Base-by-base conservation (phyloP, 1,284 basidiomycete genomes). In the Ustilago loliicola region DNA sequence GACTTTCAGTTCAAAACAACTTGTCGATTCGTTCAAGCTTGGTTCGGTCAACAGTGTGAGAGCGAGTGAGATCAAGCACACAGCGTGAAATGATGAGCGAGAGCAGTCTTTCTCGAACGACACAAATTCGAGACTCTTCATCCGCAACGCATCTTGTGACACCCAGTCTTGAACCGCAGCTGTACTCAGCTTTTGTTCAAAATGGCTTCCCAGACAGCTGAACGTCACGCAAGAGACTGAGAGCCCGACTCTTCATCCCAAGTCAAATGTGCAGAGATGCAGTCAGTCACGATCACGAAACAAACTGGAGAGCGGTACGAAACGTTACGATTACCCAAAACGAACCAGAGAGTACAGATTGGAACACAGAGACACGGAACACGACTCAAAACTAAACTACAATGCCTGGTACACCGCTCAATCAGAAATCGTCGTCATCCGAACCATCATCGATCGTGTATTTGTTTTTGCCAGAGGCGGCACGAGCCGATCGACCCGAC, bases 381-480 rank as follows among this genome's bases (percentile, higher is more conserved):
- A 40, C 38, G 15, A 40, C 45, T 4, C 11, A 42, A 32, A 19
- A 32, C 21, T 51, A 52, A 25, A 57, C 29, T 38, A 59, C 45
- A 59, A 0, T 30, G 29, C 4, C 30, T 45, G 30, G 5, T 5
- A 29, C n/a, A 13, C 27, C n/a, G 36, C 53, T 6, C 7, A 36
- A 25, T 52, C 32, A 34, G 27, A 51, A 60, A 27, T 72, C 65
- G 0, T 74, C 71, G 9, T 73, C 71, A 5, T 73, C 72, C 34
- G 75, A 77, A 21, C 59, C 65, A 38, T 60, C 63, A 34, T 67
- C 66, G 21, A 78, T 19, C 61, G 61, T 72, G 62, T 78, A 78
- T 48, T 61, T 65, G 54, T n/a, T 66, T 62, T 78, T 78, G 38
- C 56, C 62, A 7, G 72, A 64, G 2, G 64, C 63, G 25, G 51